A percentile compares a stretch with the other conserved stretches of the same genome.
phyloP scores from a whole-genome alignment of 108 stramenopile species.

The Cyclotella atomus region DNA sequence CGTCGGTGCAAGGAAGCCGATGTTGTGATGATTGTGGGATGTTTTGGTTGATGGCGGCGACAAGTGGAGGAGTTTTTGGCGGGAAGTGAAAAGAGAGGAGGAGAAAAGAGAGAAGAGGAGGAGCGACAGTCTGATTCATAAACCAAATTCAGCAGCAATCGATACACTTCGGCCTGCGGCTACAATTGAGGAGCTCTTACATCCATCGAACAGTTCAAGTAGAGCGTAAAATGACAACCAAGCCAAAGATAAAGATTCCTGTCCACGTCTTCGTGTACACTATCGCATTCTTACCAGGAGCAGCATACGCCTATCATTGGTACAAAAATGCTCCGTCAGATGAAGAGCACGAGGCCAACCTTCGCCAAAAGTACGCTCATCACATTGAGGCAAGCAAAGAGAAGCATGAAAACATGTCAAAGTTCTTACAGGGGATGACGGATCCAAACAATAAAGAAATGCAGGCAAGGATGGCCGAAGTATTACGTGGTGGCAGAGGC shows the following conservation, averaged over 20 bases:
- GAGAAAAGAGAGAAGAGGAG: no score
- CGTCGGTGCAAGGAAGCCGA: no score
- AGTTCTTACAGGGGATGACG: slow-evolving; percentile 42
- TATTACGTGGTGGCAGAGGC: slow-evolving; percentile 56
- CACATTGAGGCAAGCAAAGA: slow-evolving; percentile 46
- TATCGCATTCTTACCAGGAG: slow-evolving; percentile 45
- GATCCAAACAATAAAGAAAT: slow-evolving; percentile 44
- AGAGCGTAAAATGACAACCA: slow-evolving; percentile 19
- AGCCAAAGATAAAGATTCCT: slow-evolving; percentile 53
- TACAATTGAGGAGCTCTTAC: no score
- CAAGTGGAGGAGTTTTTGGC: not conserved
- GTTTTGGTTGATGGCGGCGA: not conserved
- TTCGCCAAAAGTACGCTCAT: slow-evolving; percentile 49
- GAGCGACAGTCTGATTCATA: no score
- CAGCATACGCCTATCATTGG: slow-evolving; percentile 52
- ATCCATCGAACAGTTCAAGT: not conserved
- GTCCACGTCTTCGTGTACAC: slow-evolving; percentile 56
- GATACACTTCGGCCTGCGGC: no score
- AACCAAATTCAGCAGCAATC: not conserved
- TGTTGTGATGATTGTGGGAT: not conserved
- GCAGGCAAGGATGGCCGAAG: slow-evolving; percentile 46
- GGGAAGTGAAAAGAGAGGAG: not conserved
- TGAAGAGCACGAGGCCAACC: slow-evolving; percentile 46
- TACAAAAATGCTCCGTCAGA: slow-evolving; percentile 52
- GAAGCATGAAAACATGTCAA: slow-evolving; percentile 38